Base-by-base conservation (phyloP, 371 early-diverging fungal genomes). In the Smittium mucronatum region DNA sequence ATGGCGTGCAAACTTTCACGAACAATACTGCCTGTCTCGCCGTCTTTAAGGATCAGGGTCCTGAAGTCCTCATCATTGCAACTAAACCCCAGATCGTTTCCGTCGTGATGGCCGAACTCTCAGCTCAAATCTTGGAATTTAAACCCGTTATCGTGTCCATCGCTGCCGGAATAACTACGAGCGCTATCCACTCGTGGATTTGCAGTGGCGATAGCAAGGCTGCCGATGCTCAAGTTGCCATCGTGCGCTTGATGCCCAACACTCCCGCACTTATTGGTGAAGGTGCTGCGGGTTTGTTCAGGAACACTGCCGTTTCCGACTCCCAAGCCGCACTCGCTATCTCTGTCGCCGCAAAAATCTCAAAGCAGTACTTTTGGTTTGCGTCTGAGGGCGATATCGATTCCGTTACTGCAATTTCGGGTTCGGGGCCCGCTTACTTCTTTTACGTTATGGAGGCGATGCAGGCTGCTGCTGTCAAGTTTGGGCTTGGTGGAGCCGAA, bases 161-260 rank as follows among this genome's bases (percentile, higher is more conserved):
- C 70, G 93, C 91, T 15, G 96, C 94, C 1, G 96, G 96, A 28
- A 89, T 95, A 68, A 81, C 86, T 2, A 82, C 87, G n/a, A 74
- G 73, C 15, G 90, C 90, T 69, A 84, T 94, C 69, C 69, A 78
- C 36, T 82, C 84, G 28, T 94, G 93, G 93, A 76, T 91, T 68
- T 57, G 66, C 64, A 69, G 71, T 0, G 31, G 60, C 67, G 64
- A 73, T 21, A 76, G 78, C 30, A 77, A 70, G 32, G n/a, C n/a
- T n/a, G n/a, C n/a, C n/a, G n/a, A n/a, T n/a, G 29, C 68, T 58
- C 25, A 64, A 21, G 83, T 83, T 26, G 75, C 87, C 11, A 80
- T 95, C 34, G 92, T 94, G 33, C 78, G 94, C 32, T 87, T 88
- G 70, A 95, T 95, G 96, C 94, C 96, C 71, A 95, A 95, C 78